Conservation (phyloP, 768 basidiomycete species). For the Lentinula raphanica region DNA sequence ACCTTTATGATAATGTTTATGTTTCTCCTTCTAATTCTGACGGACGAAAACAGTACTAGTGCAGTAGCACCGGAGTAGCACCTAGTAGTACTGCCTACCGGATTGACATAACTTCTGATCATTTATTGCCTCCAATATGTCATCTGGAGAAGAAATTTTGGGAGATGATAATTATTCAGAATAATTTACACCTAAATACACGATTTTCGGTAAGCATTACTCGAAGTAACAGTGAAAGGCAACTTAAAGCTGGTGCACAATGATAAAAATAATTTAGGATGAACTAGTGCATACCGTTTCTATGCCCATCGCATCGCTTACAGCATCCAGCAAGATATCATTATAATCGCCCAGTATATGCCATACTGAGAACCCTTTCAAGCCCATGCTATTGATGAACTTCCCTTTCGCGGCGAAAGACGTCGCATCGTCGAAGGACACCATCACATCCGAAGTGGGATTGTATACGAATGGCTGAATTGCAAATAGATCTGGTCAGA, state of each 20-base stretch:
- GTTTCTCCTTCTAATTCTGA: too few species aligned
- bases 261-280: background rate
- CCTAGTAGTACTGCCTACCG: too few species aligned
- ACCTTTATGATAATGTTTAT: too few species aligned
- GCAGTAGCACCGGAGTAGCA: too few species aligned
- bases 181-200: background rate
- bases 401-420: conserved; percentile 61
- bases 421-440: conserved; percentile 62
- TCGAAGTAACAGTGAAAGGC: background rate
- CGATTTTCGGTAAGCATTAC: background rate
- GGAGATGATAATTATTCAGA: too few species aligned
- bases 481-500: background rate
- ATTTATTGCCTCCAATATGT: too few species aligned
- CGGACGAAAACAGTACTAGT: too few species aligned
- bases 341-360: conserved; percentile 57
- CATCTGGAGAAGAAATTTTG: too few species aligned
- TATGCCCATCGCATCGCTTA: conserved; percentile 31
- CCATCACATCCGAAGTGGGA: conserved; percentile 42
- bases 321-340: conserved; percentile 52
- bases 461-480: conserved; percentile 66
- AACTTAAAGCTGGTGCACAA: too few species aligned
- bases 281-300: conserved; percentile 5
- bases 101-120: too few species aligned
- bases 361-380: conserved; percentile 68
- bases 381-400: conserved; percentile 47